Conservation (phyloP, 345 rosid species). For the Cardiospermum halicacabum region DNA sequence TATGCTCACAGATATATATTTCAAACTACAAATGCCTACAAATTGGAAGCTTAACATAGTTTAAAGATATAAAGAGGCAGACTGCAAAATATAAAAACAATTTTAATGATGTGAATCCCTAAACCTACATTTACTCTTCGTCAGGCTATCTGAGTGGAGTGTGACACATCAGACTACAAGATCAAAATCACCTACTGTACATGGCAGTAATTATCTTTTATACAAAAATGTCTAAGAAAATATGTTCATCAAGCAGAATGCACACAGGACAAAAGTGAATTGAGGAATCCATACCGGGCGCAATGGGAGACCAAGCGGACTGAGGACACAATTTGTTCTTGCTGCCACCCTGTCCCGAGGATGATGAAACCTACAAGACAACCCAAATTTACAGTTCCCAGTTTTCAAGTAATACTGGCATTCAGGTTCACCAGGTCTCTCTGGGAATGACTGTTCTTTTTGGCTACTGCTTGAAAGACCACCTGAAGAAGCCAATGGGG, state of each 20-base stretch:
- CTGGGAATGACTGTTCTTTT: slow-evolving; percentile 73
- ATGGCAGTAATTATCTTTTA: slow-evolving; percentile 1
- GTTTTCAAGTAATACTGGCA: slow-evolving; percentile 83
- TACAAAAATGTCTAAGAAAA: not conserved
- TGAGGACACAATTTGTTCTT: slow-evolving; percentile 54
- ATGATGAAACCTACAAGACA: slow-evolving; percentile 87
- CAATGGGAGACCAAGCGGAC: slow-evolving; percentile 83
- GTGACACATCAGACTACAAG: not conserved
- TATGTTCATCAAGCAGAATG: not conserved
- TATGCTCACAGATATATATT: not conserved
- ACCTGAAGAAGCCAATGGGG: slow-evolving; percentile 37
- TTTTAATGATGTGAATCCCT: not conserved
- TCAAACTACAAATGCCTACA: not conserved
- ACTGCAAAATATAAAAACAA: not conserved
- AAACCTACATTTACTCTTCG: not conserved
- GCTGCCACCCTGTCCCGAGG: slow-evolving; percentile 65
- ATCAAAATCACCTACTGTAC: not conserved
- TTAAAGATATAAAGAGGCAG: not conserved
- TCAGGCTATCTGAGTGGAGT: not conserved
- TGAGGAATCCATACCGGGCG: slow-evolving; percentile 52
- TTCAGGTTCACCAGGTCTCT: slow-evolving; percentile 92
- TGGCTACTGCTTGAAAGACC: slow-evolving; percentile 54
- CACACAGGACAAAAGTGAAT: slow-evolving; percentile 11
- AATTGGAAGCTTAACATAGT: not conserved
- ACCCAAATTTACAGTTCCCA: slow-evolving; percentile 91